A percentile compares a stretch with the other conserved stretches of the same genome.
phyloP scores from a whole-genome alignment of 306 rosid genomes.

The Begonia peltatifolia region DNA sequence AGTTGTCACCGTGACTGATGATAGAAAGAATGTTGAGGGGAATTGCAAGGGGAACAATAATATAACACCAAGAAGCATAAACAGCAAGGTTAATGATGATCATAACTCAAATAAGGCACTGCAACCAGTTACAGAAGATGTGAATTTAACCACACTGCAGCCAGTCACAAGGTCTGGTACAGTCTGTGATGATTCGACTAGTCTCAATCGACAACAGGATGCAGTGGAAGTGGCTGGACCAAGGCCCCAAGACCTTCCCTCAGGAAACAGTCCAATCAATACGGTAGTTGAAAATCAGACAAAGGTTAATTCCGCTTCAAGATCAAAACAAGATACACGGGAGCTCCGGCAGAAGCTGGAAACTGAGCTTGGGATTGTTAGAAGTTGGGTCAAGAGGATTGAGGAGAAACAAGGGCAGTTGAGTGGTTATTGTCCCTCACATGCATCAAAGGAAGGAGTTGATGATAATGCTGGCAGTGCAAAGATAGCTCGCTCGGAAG shows the following conservation, averaged over 20 bases:
- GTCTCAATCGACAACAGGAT: constrained; percentile 21
- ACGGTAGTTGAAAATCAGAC: constrained; percentile 19
- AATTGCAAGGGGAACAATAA: background rate
- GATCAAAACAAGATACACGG: constrained; percentile 44
- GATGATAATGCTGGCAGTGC: constrained; percentile 31
- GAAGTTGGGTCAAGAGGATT: constrained; percentile 58
- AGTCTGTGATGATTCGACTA: constrained; percentile 31
- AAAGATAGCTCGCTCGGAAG: constrained; percentile 54
- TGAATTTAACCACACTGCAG: constrained; percentile 20
- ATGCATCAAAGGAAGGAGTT: constrained; percentile 18
- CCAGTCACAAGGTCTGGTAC: constrained; percentile 19
- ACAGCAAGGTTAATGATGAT: constrained; percentile 3
- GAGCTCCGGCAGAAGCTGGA: constrained; percentile 60
- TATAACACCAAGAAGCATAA: background rate
- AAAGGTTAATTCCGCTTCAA: constrained; percentile 24
- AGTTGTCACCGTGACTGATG: no score
- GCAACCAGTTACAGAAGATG: constrained; percentile 19
- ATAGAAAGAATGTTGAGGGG: background rate
- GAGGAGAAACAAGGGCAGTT: constrained; percentile 66
- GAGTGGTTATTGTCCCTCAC: constrained; percentile 23
- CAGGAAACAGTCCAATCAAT: constrained; percentile 26
- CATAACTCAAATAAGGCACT: constrained; percentile 15
- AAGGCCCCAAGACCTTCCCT: constrained; percentile 18
- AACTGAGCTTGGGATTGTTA: constrained; percentile 43
- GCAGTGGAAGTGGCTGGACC: constrained; percentile 17